Base-by-base conservation (phyloP, 129 eudicot species). In the Artemisia argyi region DNA sequence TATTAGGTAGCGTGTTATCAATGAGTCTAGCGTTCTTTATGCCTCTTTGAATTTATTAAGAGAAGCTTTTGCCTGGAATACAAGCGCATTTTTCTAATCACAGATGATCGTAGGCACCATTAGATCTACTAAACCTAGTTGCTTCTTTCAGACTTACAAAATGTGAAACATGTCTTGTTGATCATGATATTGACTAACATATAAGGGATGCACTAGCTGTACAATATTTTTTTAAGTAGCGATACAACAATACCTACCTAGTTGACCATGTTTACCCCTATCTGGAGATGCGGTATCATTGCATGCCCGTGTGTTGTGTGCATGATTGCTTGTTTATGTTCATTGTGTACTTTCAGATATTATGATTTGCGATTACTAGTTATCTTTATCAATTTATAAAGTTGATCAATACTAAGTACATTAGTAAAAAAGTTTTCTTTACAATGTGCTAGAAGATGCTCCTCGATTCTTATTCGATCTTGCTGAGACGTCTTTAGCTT, bases 91-190 rank as follows among this genome's bases (percentile, higher is more conserved):
- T 49, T 20, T 57, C 54, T 44, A 42, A 30, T 50, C 1, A 3
- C 58, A 22, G 75, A 57, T 58, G 17, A 71, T 22, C 14, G 35
- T 18, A 30, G 51, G 77, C 63, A 47, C 28, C 30, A 56, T 17
- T 50, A 61, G 52, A 30, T 63, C 32, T 63, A 51, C 32, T 63
- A 51, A 73, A 51, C 54, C 69, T 62, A 73, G 53, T 50, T 39
- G 44, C 46, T 39, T 39, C 46, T 39, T 39, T 11, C 46, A 39
- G 46, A 39, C 46, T 39, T 39, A 7, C 11, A 39, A 39, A 39
- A 39, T 39, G 46, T 39, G 46, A 39, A 39, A 39, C 46, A 39
- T 39, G 46, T 39, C 46, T 39, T 39, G 46, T 39, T 39, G 46
- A 7, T 39, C 46, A 39, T 39, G 46, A 39, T 39, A 39, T 32